These are phyloP conservation scores for Linnemannia zychae DNA, from an alignment of 192 early-diverging fungal species.

Conservation along the genomic window DNA sequence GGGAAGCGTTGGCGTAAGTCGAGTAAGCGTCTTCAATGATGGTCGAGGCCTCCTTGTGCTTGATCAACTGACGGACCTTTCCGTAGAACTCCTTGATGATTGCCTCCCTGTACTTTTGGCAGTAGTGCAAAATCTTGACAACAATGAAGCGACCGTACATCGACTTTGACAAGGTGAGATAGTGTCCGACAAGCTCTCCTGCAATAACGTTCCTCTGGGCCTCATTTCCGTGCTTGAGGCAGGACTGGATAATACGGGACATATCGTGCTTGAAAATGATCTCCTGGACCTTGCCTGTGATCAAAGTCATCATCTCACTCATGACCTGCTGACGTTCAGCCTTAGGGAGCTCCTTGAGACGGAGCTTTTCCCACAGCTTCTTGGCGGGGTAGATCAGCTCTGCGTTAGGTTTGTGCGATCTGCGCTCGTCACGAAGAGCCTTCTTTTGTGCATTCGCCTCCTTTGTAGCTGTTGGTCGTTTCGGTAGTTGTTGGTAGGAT, in stretches of 20 bases:
- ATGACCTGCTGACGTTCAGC: constrained; percentile 75
- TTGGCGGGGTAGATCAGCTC: constrained; percentile 81
- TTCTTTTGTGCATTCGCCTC: constrained; percentile 71
- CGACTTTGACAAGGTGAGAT: constrained; percentile 78
- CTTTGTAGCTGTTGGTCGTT: constrained; percentile 44
- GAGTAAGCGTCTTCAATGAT: constrained; percentile 90
- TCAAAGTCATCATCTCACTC: constrained; percentile 84
- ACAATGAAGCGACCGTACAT: constrained; percentile 94
- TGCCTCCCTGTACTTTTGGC: constrained; percentile 73
- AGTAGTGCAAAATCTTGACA: constrained; percentile 87
- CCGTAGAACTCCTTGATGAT: constrained; percentile 88
- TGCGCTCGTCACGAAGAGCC: constrained; percentile 69
- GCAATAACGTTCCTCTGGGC: constrained; percentile 85
- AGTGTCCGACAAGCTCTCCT: constrained; percentile 83
- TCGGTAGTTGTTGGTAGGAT: neutral
- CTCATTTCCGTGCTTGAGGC: constrained; percentile 88
- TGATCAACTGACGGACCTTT: constrained; percentile 84
- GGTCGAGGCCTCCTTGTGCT: constrained; percentile 89
- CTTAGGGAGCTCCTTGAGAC: constrained; percentile 76
- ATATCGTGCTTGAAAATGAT: constrained; percentile 97
- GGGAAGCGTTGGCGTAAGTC: constrained; percentile 81
- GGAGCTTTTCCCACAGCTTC: constrained; percentile 88
- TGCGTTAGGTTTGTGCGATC: constrained; percentile 73
- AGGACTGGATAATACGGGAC: constrained; percentile 91
- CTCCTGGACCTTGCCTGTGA: constrained; percentile 87